Conservation (phyloP, 352 stramenopile species). For the Phytophthora multivora region DNA sequence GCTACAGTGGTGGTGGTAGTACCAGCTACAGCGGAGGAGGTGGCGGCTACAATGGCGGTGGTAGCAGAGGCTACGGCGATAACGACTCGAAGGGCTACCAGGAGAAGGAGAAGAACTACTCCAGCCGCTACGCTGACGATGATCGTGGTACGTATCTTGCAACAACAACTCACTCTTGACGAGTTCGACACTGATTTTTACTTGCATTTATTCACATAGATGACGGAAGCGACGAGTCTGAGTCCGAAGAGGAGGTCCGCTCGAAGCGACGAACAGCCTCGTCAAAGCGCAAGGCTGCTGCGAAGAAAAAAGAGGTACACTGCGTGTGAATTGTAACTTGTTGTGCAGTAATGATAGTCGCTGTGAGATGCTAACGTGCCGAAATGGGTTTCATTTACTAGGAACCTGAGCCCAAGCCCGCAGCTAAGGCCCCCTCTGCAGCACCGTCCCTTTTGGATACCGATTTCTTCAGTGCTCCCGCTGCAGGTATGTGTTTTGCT, state of each 20-base stretch:
- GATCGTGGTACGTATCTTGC: constrained; percentile 25
- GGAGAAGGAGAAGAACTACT: constrained; percentile 72
- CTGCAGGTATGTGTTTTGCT: constrained; percentile 32
- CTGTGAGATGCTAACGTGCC: not conserved
- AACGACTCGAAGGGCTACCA: constrained; percentile 57
- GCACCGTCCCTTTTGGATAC: constrained; percentile 75
- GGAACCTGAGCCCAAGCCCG: constrained; percentile 39
- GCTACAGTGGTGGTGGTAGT: constrained; percentile 49
- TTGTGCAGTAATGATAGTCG: not conserved
- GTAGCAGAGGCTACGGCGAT: constrained; percentile 46
- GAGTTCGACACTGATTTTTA: too few species aligned
- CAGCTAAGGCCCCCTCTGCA: constrained; percentile 61
- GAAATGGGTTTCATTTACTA: constrained; percentile 20
- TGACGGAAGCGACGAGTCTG: constrained; percentile 65
- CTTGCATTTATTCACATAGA: constrained; percentile 27
- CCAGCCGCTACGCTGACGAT: constrained; percentile 75
- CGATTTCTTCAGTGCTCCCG: constrained; percentile 70
- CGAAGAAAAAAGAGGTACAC: constrained; percentile 79
- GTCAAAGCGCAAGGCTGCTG: constrained; percentile 58
- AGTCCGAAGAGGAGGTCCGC: constrained; percentile 71
- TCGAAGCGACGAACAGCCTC: constrained; percentile 66
- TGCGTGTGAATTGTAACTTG: not conserved
- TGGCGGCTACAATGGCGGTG: constrained; percentile 39
- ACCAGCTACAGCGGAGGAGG: constrained; percentile 43
- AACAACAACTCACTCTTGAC: not conserved